Evolutionary conservation across 805 yeast species (phyloP).

Genomic region (Spathaspora girioi): DNA sequence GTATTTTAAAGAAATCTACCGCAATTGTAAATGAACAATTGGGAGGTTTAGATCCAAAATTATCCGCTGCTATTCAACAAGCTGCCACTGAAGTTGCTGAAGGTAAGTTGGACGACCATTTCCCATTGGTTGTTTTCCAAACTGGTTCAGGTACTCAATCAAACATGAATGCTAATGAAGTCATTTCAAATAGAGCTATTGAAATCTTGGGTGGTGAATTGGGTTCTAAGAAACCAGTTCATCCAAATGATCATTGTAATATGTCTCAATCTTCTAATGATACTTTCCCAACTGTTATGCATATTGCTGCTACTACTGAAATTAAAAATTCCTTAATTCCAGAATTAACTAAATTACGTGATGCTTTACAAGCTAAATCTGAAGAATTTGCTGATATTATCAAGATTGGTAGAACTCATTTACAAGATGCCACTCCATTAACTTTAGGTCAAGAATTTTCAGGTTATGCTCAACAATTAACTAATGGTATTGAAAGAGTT

Average conservation of each 20-base stretch:
- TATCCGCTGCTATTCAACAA: constrained; percentile 79
- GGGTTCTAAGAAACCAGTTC: constrained; percentile 93
- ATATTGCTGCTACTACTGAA: constrained; percentile 95
- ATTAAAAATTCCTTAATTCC: constrained; percentile 75
- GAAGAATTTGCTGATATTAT: constrained; percentile 85
- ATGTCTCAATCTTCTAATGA: constrained; percentile 99
- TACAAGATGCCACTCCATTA: constrained; percentile 98
- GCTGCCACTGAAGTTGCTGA: constrained; percentile 95
- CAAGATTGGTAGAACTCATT: constrained; percentile 98
- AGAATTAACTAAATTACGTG: constrained; percentile 71
- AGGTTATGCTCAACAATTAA: constrained; percentile 91
- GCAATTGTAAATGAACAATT: constrained; percentile 83
- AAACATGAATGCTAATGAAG: constrained; percentile 99
- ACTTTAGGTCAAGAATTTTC: constrained; percentile 97
- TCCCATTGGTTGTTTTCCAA: constrained; percentile 98
- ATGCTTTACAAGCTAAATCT: constrained; percentile 71
- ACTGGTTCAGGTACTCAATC: constrained; percentile 99
- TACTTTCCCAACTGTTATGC: constrained; percentile 99
- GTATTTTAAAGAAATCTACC: constrained; percentile 89
- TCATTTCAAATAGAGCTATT: constrained; percentile 96
- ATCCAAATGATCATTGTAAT: constrained; percentile 98
- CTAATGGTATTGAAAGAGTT: constrained; percentile 86
- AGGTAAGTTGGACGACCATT: constrained; percentile 89
- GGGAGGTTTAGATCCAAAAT: constrained; percentile 78
- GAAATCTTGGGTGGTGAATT: constrained; percentile 88